phyloP scores from a whole-genome alignment of 495 filamentous ascomycete genomes.

The Aspergillus saccharolyticus region DNA sequence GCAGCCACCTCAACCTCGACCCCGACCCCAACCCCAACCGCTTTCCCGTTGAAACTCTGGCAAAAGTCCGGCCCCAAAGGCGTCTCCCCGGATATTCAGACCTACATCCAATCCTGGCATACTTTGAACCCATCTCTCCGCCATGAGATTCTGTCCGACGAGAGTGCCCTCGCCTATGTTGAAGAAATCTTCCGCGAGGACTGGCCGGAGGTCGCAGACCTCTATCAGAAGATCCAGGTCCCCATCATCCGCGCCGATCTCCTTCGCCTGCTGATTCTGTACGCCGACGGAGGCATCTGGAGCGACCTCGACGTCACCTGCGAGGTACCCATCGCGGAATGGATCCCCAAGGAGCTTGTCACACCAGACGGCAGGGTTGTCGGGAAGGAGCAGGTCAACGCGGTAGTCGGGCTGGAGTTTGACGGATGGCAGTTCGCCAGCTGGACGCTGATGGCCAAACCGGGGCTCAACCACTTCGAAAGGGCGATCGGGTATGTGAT shows the following conservation, averaged over 20 bases:
- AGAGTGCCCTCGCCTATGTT: conserved; percentile 28
- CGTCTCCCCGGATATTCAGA: conserved; percentile 7
- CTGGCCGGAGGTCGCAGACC: conserved; percentile 21
- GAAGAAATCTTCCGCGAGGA: conserved; percentile 21
- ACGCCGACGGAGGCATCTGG: conserved; percentile 41
- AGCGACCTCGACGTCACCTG: conserved; percentile 39
- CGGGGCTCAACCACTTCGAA: conserved; percentile 15
- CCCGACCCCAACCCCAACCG: conserved; percentile 1
- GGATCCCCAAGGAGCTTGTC: conserved; percentile 30
- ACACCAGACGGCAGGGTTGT: background rate
- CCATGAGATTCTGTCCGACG: conserved; percentile 34
- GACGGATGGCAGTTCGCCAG: conserved; percentile 37
- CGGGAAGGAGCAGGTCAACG: conserved; percentile 13
- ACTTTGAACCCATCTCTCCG: conserved; percentile 26
- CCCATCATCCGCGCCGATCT: conserved; percentile 39
- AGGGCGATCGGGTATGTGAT: conserved; percentile 12
- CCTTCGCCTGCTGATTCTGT: conserved; percentile 37
- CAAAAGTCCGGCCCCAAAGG: conserved; percentile 26
- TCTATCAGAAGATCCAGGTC: conserved; percentile 26
- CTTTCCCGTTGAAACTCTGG: conserved; percentile 27
- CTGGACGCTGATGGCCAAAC: conserved; percentile 38
- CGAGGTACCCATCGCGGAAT: conserved; percentile 30
- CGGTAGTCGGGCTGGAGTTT: conserved; percentile 41
- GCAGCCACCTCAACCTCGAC: conserved; percentile 1
- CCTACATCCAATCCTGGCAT: conserved; percentile 23